phyloP scores from a whole-genome alignment of 2,329 filamentous ascomycete genomes.

The Chaetomiaceae sp. region DNA sequence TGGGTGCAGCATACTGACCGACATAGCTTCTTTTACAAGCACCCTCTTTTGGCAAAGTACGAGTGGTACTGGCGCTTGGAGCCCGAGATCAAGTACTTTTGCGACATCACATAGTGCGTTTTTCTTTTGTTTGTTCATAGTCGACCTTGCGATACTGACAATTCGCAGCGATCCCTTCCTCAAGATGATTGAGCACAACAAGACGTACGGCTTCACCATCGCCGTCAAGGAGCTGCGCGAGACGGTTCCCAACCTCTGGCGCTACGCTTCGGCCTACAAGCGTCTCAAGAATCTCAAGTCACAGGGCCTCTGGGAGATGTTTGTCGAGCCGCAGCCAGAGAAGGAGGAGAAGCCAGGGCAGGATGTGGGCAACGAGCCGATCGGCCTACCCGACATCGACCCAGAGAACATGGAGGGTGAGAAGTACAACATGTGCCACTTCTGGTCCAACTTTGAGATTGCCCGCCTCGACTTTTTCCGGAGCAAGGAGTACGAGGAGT shows the following conservation, averaged over 20 bases:
- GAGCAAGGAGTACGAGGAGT: slow-evolving; percentile 95
- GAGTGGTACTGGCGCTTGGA: slow-evolving; percentile 99
- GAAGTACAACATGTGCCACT: slow-evolving; percentile 99
- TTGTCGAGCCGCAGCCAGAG: slow-evolving; percentile 73
- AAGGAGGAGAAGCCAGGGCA: slow-evolving; percentile 68
- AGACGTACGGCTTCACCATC: slow-evolving; percentile 98
- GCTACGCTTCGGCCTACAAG: slow-evolving; percentile 98
- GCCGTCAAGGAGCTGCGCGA: slow-evolving; percentile 97
- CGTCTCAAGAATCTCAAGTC: slow-evolving; percentile 85
- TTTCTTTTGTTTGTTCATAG: no score
- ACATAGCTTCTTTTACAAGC: slow-evolving; percentile 87
- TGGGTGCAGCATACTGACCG: slow-evolving; percentile 27
- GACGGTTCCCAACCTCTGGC: slow-evolving; percentile 97
- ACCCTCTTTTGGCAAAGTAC: slow-evolving; percentile 90
- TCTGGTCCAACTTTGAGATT: slow-evolving; percentile 99
- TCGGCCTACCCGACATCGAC: slow-evolving; percentile 73
- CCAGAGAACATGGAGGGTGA: slow-evolving; percentile 95
- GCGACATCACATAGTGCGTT: slow-evolving; percentile 92
- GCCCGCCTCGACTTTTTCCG: slow-evolving; percentile 92
- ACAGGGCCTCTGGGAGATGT: slow-evolving; percentile 98
- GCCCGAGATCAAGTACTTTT: slow-evolving; percentile 99
- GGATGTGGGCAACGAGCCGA: slow-evolving; percentile 71
- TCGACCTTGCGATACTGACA: slow-evolving; percentile 22
- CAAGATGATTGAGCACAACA: slow-evolving; percentile 89
- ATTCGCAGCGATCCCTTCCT: slow-evolving; percentile 78